Base-by-base conservation (phyloP, 208 protist genomes). In the Acanthamoeba lenticulata region DNA sequence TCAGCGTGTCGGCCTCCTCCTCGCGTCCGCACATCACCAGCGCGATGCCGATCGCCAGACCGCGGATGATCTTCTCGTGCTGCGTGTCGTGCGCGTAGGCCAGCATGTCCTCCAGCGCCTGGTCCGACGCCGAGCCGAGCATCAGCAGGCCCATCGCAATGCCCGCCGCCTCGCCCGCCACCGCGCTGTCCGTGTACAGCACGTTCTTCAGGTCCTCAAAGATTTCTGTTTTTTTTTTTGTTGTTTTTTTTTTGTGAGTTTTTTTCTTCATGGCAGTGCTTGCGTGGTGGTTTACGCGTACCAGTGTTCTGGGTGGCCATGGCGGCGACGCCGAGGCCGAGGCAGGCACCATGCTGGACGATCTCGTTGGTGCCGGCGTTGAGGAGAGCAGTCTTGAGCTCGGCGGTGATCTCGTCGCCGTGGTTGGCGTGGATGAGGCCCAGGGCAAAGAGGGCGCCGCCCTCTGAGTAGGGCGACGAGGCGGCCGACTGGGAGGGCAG, bases 21-120 rank as follows among this genome's bases (percentile, higher is more conserved):
- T 99, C 99, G 42, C 98, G 97, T 34, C 99, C 99, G 92, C 99
- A 99, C 96, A 99, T 98, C 79, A 99, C 98, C 15, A 99, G 95
- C 27, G 99, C 98, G 44, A 99, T 95, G 44, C 98, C 99, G 95
- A 99, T 98, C 40, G 98, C 98, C 11, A 99, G 95, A 34, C 99
- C 99, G 44, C 99, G 98, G 92, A 99, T 99, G 74, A 99, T 99
- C 97, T 99, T 99, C 96, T 99, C 99, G 96, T 99, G 99, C 96
- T 99, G 97, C 49, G 99, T 99, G 89, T 99, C 98, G 94, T 99
- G 97, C 27, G 97, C 97, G 44, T 94, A 98, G 85, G 97, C 97
- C 57, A 99, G 94, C 97, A 99, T 98, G 72, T 98, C 98, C 90
- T 98, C 93, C 47, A 99, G 95, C 0, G 97, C 96, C 21, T 95